These are phyloP conservation scores for Ophiostoma tasmaniense DNA, from an alignment of 2,329 filamentous ascomycete species.

Conservation along the genomic window DNA sequence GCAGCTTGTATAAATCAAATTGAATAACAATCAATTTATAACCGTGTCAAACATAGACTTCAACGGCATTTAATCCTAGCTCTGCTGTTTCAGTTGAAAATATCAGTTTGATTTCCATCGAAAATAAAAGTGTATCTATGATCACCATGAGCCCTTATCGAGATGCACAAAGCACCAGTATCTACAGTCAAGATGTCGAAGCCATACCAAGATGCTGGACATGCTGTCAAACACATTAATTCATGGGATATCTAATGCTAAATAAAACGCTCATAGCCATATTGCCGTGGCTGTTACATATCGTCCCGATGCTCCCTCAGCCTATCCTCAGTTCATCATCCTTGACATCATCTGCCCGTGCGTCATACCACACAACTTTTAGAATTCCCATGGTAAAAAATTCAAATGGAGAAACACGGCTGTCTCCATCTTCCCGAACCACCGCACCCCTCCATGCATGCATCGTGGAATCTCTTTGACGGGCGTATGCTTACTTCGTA, in stretches of 20 bases:
- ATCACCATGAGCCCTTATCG: neutral
- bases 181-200: neutral
- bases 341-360: neutral
- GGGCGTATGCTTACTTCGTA: neutral
- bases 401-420: neutral
- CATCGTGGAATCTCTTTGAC: neutral
- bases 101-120: too few species aligned
- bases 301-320: neutral
- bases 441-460: neutral
- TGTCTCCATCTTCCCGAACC: constrained; percentile 1
- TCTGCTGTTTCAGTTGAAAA: too few species aligned
- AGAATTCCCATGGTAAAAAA: neutral
- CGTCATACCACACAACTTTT: neutral
- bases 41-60: too few species aligned
- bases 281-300: neutral
- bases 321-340: too few species aligned
- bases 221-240: neutral
- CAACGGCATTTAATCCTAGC: too few species aligned
- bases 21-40: too few species aligned
- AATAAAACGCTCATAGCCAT: neutral
- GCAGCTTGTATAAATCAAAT: too few species aligned
- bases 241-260: neutral
- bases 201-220: neutral
- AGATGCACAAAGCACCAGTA: neutral
- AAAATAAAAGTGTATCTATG: too few species aligned